These are phyloP conservation scores for Fraxinus albicans DNA, from an alignment of 305 asterid genomes.

Conservation along the genomic window DNA sequence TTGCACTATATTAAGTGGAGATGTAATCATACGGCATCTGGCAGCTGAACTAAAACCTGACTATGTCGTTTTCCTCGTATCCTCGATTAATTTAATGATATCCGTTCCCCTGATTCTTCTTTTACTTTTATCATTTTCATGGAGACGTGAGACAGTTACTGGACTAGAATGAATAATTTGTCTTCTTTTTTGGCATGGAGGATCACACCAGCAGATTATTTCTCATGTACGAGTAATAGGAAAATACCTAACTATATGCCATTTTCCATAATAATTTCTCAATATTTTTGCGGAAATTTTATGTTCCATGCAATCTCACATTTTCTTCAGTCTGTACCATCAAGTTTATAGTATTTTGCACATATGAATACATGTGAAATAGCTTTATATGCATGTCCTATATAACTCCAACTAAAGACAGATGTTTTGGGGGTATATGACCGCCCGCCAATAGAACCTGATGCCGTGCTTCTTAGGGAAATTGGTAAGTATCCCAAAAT, in stretches of 20 bases:
- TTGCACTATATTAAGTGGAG: slow-evolving; percentile 96
- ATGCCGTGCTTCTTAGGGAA: slow-evolving; percentile 74
- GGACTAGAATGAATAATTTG: background rate
- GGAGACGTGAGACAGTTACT: slow-evolving; percentile 1
- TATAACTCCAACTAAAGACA: slow-evolving; percentile 51
- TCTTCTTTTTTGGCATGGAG: background rate
- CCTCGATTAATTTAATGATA: slow-evolving; percentile 29
- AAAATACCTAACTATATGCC: background rate
- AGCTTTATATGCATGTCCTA: slow-evolving; percentile 33
- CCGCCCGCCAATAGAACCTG: slow-evolving; percentile 85
- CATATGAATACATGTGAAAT: slow-evolving; percentile 1
- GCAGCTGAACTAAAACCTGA: slow-evolving; percentile 79
- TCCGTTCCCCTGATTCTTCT: background rate
- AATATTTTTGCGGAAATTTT: background rate
- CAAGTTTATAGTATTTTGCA: slow-evolving; percentile 1
- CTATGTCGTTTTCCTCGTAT: slow-evolving; percentile 90
- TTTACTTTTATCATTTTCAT: slow-evolving; percentile 9
- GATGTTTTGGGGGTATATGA: slow-evolving; percentile 89
- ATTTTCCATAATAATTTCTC: slow-evolving; percentile 1
- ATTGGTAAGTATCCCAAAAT: slow-evolving; percentile 51
- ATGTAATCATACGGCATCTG: slow-evolving; percentile 74
- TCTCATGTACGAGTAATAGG: background rate
- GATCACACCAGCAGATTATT: background rate
- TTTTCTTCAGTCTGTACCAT: background rate
- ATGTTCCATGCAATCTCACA: background rate